Evolutionary conservation across 2,329 filamentous ascomycete species (phyloP).

Genomic region (Sclerotinia minor): DNA sequence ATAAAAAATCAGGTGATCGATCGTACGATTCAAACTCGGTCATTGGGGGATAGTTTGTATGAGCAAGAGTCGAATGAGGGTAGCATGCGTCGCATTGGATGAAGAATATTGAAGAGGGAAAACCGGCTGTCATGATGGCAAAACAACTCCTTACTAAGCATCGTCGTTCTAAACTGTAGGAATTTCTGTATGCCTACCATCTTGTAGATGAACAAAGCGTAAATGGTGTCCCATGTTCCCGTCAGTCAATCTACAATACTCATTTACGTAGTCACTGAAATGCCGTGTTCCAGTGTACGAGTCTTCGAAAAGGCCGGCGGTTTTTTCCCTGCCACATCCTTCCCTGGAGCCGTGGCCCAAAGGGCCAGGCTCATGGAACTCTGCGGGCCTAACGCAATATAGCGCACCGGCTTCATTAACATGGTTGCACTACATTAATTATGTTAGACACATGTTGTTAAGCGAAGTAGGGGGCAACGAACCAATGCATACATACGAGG

Average conservation of each 20-base stretch:
- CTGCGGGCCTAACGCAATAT: not conserved
- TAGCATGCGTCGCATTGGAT: no score
- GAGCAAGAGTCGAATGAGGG: not conserved
- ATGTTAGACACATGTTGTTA: not conserved
- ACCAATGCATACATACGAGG: not conserved
- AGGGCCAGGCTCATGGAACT: not conserved
- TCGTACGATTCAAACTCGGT: no score
- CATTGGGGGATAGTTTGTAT: not conserved
- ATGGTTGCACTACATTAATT: not conserved
- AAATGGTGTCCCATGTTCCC: no score
- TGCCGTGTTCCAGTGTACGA: no score
- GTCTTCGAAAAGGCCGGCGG: not conserved
- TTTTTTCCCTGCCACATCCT: not conserved
- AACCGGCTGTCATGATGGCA: not conserved
- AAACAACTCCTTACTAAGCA: not conserved
- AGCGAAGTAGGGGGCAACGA: not conserved
- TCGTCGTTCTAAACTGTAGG: not conserved
- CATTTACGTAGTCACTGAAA: no score
- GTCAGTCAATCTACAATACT: no score
- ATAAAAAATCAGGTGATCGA: no score
- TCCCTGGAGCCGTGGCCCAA: no score
- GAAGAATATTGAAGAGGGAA: not conserved
- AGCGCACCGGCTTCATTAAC: not conserved
- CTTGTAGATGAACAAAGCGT: not conserved
- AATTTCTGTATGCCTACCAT: rapidly evolving